phyloP scores from a whole-genome alignment of 805 yeast species.

The Ogataea glucozyma region DNA sequence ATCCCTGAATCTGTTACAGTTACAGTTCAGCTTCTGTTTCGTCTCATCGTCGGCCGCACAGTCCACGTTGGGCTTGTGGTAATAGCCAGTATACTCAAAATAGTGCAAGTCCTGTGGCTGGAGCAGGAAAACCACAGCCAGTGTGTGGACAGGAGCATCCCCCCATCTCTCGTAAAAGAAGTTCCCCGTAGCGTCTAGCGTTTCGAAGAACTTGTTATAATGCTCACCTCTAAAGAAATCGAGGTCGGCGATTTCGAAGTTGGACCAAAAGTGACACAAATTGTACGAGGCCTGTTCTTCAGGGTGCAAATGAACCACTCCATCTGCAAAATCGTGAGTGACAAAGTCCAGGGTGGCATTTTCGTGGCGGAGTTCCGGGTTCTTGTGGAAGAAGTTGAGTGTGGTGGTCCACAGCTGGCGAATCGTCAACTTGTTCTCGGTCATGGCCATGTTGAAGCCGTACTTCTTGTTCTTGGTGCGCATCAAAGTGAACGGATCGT shows the following conservation, averaged over 20 bases:
- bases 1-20: slow-evolving; percentile 49
- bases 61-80: slow-evolving; percentile 54
- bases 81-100: slow-evolving; percentile 61
- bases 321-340: slow-evolving; percentile 43
- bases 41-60: slow-evolving; percentile 54
- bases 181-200: slow-evolving; percentile 61
- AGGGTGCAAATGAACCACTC: slow-evolving; percentile 37
- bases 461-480: slow-evolving; percentile 46
- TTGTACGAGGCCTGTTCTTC: slow-evolving; percentile 48
- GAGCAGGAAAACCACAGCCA: slow-evolving; percentile 59
- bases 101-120: slow-evolving; percentile 50
- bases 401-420: slow-evolving; percentile 51
- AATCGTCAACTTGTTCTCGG: slow-evolving; percentile 48
- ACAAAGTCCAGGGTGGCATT: slow-evolving; percentile 47
- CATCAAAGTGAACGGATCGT: slow-evolving; percentile 51
- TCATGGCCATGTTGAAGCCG: slow-evolving; percentile 51
- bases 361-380: slow-evolving; percentile 40
- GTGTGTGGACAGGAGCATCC: slow-evolving; percentile 72
- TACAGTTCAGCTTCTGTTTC: slow-evolving; percentile 49
- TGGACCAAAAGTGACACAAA: slow-evolving; percentile 63
- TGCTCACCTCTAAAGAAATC: slow-evolving; percentile 58
- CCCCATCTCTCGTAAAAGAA: slow-evolving; percentile 81
- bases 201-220: slow-evolving; percentile 54
- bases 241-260: slow-evolving; percentile 64
- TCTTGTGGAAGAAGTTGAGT: slow-evolving; percentile 41